Conservation (phyloP, 2,329 filamentous ascomycete species). For the Chaetothyriales sp. region DNA sequence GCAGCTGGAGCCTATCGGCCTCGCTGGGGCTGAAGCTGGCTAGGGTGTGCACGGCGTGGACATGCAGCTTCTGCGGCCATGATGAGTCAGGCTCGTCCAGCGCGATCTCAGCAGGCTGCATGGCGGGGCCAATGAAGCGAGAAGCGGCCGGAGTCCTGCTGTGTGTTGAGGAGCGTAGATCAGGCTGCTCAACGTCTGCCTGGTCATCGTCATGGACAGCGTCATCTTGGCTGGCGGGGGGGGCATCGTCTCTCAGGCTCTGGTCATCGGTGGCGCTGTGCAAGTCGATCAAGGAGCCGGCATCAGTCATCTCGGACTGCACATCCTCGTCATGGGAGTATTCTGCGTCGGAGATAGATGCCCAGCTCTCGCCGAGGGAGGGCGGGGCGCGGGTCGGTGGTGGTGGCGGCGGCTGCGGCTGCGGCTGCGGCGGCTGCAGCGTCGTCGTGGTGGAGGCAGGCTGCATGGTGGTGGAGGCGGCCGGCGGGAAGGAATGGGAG, state of each 20-base stretch:
- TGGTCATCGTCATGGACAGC: slow-evolving; percentile 17
- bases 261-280: slow-evolving; percentile 31
- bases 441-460: too few relatives aligned
- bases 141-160: background rate
- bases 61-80: slow-evolving; percentile 27
- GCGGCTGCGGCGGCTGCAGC: background rate
- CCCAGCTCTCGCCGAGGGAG: slow-evolving; percentile 34
- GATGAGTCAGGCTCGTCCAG: slow-evolving; percentile 22
- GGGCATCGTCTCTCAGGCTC: slow-evolving; percentile 28
- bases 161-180: background rate
- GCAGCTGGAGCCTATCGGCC: slow-evolving; percentile 10
- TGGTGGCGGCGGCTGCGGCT: background rate
- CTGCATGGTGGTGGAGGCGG: slow-evolving; percentile 6
- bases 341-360: slow-evolving; percentile 31
- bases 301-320: slow-evolving; percentile 32
- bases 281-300: slow-evolving; percentile 30
- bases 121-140: background rate
- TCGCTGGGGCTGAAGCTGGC: slow-evolving; percentile 23
- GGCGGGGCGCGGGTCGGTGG: slow-evolving; percentile 4
- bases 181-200: background rate
- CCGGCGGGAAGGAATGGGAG: slow-evolving; percentile 9
- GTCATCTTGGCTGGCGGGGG: slow-evolving; percentile 25
- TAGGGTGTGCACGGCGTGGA: slow-evolving; percentile 32
- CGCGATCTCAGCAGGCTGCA: background rate
- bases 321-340: slow-evolving; percentile 32